These are phyloP conservation scores for Calycina herbarum DNA, from an alignment of 2,329 filamentous ascomycete species.

Conservation along the genomic window DNA sequence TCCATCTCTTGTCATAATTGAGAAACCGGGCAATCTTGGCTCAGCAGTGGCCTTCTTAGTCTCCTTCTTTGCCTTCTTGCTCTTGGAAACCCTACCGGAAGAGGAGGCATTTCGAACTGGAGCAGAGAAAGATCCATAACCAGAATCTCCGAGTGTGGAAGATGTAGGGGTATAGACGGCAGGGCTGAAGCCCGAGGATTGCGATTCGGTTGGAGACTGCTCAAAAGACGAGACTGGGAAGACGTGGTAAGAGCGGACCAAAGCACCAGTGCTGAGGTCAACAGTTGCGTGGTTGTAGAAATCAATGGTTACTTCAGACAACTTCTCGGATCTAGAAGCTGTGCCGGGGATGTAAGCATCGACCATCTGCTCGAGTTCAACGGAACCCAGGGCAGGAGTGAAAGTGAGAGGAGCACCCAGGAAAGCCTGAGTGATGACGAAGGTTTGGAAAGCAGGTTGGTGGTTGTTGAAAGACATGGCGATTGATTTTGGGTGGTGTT, in stretches of 20 bases:
- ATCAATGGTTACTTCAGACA: slow-evolving; percentile 57
- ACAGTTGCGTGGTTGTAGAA: slow-evolving; percentile 60
- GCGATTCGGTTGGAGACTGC: slow-evolving; percentile 29
- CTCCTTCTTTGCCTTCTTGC: slow-evolving; percentile 31
- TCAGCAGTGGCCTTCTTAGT: slow-evolving; percentile 32
- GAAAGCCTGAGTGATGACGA: slow-evolving; percentile 58
- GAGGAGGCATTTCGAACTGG: slow-evolving; percentile 15
- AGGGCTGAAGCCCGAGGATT: slow-evolving; percentile 57
- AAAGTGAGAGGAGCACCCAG: slow-evolving; percentile 62
- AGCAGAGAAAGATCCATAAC: slow-evolving; percentile 26
- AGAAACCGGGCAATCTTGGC: slow-evolving; percentile 57
- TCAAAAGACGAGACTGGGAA: slow-evolving; percentile 41
- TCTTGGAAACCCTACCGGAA: slow-evolving; percentile 30
- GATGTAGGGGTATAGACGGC: slow-evolving; percentile 43
- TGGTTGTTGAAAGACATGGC: slow-evolving; percentile 23
- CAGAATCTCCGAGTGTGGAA: slow-evolving; percentile 40
- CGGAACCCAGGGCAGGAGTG: slow-evolving; percentile 62
- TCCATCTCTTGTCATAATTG: slow-evolving; percentile 65
- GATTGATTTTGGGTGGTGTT: slow-evolving; percentile 5
- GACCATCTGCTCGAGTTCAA: slow-evolving; percentile 62
- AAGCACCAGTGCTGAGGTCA: slow-evolving; percentile 59
- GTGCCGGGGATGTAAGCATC: slow-evolving; percentile 56
- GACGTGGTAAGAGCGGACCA: slow-evolving; percentile 45
- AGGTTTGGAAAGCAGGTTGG: slow-evolving; percentile 20
- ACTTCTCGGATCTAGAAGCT: slow-evolving; percentile 57